A percentile compares a stretch with the other conserved stretches of the same genome.
phyloP scores from a whole-genome alignment of 2,329 filamentous ascomycete species.

The Hypoxylon sp. region DNA sequence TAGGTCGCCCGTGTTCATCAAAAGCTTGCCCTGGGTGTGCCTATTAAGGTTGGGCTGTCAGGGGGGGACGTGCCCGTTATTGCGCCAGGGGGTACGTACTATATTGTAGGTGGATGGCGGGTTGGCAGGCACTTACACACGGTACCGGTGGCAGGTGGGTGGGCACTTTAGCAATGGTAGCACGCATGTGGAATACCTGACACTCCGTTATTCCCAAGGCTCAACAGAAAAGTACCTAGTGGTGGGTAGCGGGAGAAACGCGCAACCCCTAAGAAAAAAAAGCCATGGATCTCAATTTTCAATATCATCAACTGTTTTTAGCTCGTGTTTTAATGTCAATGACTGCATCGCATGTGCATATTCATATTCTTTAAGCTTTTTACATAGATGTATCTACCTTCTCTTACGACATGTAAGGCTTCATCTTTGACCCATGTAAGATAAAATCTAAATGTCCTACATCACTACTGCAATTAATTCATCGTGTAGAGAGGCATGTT shows the following conservation, averaged over 20 bases:
- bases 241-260: not conserved
- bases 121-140: slow-evolving; percentile 3
- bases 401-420: not conserved
- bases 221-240: not conserved
- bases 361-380: not conserved
- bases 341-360: not conserved
- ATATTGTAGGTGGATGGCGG: not conserved
- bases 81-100: slow-evolving; percentile 16
- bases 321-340: not conserved
- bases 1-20: slow-evolving; percentile 24
- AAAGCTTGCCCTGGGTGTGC: slow-evolving; percentile 13
- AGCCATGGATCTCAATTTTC: not conserved
- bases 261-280: slow-evolving; percentile 1
- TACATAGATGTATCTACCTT: not conserved
- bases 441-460: not conserved
- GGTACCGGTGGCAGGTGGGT: not conserved
- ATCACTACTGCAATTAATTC: not conserved
- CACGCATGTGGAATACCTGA: not conserved
- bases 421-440: not conserved
- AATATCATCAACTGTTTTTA: not conserved
- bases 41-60: slow-evolving; percentile 35
- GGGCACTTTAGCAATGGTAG: slow-evolving; percentile 5
- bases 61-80: slow-evolving; percentile 12
- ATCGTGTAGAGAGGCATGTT: not conserved
- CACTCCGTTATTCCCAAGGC: too few relatives aligned